Base-by-base conservation (phyloP, 495 filamentous ascomycete genomes). In the Penicillium flavigenum region DNA sequence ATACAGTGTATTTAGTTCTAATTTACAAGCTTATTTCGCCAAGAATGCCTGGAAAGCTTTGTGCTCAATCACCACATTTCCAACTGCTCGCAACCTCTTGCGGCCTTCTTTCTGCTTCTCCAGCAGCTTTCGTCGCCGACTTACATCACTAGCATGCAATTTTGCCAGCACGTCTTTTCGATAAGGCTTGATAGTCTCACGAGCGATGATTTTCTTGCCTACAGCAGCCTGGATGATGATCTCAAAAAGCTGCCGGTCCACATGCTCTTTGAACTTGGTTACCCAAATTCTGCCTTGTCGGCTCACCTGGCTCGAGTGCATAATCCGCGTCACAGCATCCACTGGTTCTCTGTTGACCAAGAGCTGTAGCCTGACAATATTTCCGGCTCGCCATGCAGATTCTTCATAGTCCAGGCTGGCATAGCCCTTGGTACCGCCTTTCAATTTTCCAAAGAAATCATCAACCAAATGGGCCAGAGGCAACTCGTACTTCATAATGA, bases 101-200 rank as follows among this genome's bases (percentile, higher is more conserved):
- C 90, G 82, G 1, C 94, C 94, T 62, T 93, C 93, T 76, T 98
- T 98, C 73, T 98, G 94, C 79, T 92, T 96, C 75, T 98, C 93
- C 42, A 98, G 68, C 60, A 98, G 71, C 74, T 98, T 98, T 66
- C 85, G 81, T 47, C 92, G 81, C 34, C 94, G 79, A 10, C 82
- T 83, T 17, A 96, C 81, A 76, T 98, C 94, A 62, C 86, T 87
- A 9, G 95, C 94, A 68, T 98, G 96, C 56, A 98, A 79, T 72
- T 98, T 98, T 34, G 88, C 87, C 58, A 96, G 76, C 4, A 98
- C 86, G 65, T 98, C 94, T 73, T 98, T 98, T 48, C 94, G 81
- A 70, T 96, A 97, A 1, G 94, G 90, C 80, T 98, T 97, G 71
- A 98, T 86, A 0, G 93, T 96, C 69, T 97, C 95, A 59, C 94